These are phyloP conservation scores for Eucalyptus cloeziana DNA, from an alignment of 345 rosid species.

Conservation along the genomic window DNA sequence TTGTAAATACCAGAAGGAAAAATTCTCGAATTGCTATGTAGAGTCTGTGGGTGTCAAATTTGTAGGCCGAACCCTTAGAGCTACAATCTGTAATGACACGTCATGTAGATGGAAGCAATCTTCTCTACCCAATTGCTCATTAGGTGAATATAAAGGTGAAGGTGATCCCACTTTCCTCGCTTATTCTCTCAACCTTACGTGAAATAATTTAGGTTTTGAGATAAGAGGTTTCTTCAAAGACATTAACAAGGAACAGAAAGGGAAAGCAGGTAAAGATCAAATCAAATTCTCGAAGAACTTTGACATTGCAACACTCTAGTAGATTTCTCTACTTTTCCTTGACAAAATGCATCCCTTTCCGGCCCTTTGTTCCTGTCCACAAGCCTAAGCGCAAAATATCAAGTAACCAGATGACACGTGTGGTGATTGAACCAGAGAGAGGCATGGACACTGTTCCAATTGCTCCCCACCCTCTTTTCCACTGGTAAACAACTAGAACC, in stretches of 20 bases:
- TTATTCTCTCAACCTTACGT: not conserved
- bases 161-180: not conserved
- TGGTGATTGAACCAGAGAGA: not conserved
- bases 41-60: not conserved
- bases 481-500: not conserved
- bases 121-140: not conserved
- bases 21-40: not conserved
- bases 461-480: not conserved
- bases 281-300: not conserved
- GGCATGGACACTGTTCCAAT: not conserved
- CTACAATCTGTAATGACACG: not conserved
- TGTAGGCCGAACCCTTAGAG: not conserved
- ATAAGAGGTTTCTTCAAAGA: not conserved
- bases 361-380: not conserved
- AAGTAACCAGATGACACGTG: not conserved
- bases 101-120: not conserved
- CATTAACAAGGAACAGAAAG: not conserved
- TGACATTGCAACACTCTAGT: not conserved
- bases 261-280: not conserved
- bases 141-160: not conserved
- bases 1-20: not conserved
- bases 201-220: not conserved
- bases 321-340: not conserved
- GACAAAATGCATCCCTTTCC: not conserved
- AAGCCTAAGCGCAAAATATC: not conserved